These are phyloP conservation scores for Didymella lethalis DNA, from an alignment of 2,329 filamentous ascomycete genomes.

Conservation along the genomic window DNA sequence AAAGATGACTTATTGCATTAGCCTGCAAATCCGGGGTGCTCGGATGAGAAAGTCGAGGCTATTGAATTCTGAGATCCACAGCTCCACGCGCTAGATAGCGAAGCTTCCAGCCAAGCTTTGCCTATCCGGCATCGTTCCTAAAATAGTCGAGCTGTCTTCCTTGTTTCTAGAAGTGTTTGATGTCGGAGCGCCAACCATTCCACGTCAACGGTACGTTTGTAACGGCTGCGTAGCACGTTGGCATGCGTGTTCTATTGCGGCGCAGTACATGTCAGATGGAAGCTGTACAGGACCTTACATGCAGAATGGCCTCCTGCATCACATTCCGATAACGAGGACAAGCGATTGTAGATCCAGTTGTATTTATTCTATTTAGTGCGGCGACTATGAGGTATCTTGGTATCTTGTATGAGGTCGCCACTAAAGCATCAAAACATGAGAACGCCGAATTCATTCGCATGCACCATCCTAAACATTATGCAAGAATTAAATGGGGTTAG, in stretches of 20 bases:
- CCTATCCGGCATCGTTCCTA: not conserved
- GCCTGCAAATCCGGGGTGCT: conserved; percentile 11
- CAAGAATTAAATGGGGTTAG: not conserved
- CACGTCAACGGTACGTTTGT: not conserved
- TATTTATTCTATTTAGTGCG: conserved; percentile 9
- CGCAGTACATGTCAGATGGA: not conserved
- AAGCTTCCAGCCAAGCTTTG: conserved; percentile 18
- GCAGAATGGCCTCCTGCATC: not conserved
- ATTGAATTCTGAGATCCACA: conserved; percentile 8
- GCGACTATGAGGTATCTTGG: conserved; percentile 14
- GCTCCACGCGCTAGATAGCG: conserved; percentile 7
- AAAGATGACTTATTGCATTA: conserved; percentile 1
- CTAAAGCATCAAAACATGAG: not conserved
- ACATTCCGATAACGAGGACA: not conserved
- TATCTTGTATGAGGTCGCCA: conserved; percentile 1
- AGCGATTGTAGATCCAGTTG: not conserved
- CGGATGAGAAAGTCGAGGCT: conserved; percentile 14
- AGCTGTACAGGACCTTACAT: too few species aligned
- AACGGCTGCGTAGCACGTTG: not conserved
- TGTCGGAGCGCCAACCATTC: not conserved
- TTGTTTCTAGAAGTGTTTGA: not conserved
- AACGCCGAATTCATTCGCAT: conserved; percentile 1
- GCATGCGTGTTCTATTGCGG: not conserved
- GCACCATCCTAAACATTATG: not conserved
- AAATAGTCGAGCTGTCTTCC: not conserved